A percentile compares a stretch with the other conserved stretches of the same genome.
phyloP scores from a whole-genome alignment of 495 filamentous ascomycete genomes.

The Aspergillus wentii region DNA sequence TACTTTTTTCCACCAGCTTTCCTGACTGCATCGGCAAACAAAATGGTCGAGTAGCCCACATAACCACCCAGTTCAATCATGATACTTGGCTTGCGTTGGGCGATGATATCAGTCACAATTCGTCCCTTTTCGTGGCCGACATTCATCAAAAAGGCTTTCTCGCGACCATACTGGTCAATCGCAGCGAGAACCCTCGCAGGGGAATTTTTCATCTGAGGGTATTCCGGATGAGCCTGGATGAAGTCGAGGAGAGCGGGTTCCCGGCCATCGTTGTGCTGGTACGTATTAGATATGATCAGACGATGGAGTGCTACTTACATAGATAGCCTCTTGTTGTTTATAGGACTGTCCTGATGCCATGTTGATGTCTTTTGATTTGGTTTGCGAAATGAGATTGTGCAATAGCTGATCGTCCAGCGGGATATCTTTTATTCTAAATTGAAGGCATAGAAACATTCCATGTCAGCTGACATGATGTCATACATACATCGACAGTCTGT shows the following conservation, averaged over 20 bases:
- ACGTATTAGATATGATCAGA: too few species aligned
- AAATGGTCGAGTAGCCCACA: constrained; percentile 60
- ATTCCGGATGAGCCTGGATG: constrained; percentile 46
- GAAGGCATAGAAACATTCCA: too few species aligned
- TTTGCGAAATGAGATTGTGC: too few species aligned
- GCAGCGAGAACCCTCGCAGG: constrained; percentile 50
- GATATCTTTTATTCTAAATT: too few species aligned
- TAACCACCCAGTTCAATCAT: constrained; percentile 64
- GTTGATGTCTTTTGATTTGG: too few species aligned
- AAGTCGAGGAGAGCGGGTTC: constrained; percentile 61
- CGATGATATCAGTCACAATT: constrained; percentile 51
- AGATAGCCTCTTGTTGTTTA: too few species aligned
- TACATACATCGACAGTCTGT: too few species aligned
- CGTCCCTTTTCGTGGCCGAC: constrained; percentile 62
- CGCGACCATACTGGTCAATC: constrained; percentile 60
- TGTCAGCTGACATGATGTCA: too few species aligned
- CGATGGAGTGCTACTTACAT: too few species aligned
- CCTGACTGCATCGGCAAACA: constrained; percentile 54
- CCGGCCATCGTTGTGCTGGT: constrained; percentile 65
- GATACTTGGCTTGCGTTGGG: constrained; percentile 28
- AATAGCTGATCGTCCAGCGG: too few species aligned
- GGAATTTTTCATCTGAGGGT: constrained; percentile 48
- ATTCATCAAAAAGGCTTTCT: constrained; percentile 60
- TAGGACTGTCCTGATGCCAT: too few species aligned
- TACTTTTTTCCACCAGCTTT: constrained; percentile 49